Conservation (phyloP, 2,329 filamentous ascomycete genomes). For the Trichoderma cornu-damae region DNA sequence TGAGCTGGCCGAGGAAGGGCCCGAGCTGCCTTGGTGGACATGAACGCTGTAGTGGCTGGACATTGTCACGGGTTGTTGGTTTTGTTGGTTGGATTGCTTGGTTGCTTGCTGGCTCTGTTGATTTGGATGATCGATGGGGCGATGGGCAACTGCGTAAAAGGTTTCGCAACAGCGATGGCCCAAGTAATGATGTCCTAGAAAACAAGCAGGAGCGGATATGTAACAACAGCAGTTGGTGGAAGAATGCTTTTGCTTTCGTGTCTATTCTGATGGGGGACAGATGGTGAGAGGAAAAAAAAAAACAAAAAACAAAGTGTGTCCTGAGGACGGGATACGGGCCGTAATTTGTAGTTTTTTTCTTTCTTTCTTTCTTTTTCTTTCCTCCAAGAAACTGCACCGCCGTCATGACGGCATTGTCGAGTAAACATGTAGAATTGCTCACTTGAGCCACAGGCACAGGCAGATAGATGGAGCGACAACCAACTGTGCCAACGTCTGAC, state of each 20-base stretch:
- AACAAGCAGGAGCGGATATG: neutral
- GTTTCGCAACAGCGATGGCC: neutral
- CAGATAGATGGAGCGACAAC: neutral
- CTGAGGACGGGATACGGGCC: neutral
- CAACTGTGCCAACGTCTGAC: constrained; percentile 8
- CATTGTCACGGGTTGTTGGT: constrained; percentile 11
- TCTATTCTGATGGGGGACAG: neutral
- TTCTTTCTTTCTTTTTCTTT: too few species aligned
- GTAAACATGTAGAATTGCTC: neutral
- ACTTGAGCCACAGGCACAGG: constrained; percentile 1
- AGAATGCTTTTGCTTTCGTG: neutral
- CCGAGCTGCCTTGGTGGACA: constrained; percentile 29
- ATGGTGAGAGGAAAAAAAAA: neutral
- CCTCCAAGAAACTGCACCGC: neutral
- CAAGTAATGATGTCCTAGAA: too few species aligned
- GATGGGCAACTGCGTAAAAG: neutral
- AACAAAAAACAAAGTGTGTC: neutral
- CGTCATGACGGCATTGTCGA: neutral
- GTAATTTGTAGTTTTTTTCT: neutral
- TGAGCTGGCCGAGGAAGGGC: constrained; percentile 19
- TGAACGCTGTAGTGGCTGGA: constrained; percentile 25
- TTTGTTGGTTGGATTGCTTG: neutral
- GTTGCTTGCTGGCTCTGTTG: neutral
- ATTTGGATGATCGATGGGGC: neutral
- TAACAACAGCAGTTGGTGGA: neutral